Percentiles rank a stretch among this genome's conserved stretches.
Conservation (phyloP, 2,329 filamentous ascomycete genomes). For the Uncinocarpus reesii region DNA sequence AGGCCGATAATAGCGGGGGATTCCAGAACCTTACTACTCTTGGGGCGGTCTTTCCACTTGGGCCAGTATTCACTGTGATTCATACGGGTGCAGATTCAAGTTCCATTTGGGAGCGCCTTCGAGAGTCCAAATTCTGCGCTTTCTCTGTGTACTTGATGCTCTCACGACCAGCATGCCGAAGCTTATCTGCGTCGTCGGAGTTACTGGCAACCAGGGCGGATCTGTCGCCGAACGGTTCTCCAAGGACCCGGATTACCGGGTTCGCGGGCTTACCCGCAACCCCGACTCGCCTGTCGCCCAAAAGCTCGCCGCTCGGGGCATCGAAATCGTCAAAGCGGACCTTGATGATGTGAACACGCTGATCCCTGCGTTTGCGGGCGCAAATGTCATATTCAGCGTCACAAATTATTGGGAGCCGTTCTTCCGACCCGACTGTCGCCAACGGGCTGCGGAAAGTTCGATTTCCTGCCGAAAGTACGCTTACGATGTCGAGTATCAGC, state of each 20-base stretch:
- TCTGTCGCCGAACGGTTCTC: slow-evolving; percentile 41
- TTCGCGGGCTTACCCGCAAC: slow-evolving; percentile 45
- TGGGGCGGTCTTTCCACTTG: no score
- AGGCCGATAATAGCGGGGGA: no score
- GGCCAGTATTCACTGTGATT: no score
- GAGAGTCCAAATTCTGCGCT: not conserved
- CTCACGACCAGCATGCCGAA: slow-evolving; percentile 2
- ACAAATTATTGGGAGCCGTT: slow-evolving; percentile 39
- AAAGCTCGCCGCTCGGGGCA: slow-evolving; percentile 23
- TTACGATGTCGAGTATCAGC: slow-evolving; percentile 29
- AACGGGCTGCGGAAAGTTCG: slow-evolving; percentile 31
- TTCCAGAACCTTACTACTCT: no score
- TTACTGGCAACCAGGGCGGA: slow-evolving; percentile 45
- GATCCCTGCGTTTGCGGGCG: slow-evolving; percentile 33
- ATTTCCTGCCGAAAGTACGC: slow-evolving; percentile 35
- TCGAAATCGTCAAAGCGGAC: slow-evolving; percentile 20
- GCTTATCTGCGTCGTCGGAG: slow-evolving; percentile 27
- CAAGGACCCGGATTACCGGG: slow-evolving; percentile 38
- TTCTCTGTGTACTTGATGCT: not conserved
- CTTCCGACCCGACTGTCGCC: slow-evolving; percentile 36
- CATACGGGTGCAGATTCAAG: no score
- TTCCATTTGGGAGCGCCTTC: no score
- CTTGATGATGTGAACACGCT: slow-evolving; percentile 31
- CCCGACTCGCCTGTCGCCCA: slow-evolving; percentile 23
- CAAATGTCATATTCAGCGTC: slow-evolving; percentile 42